Base-by-base conservation (phyloP, 176 grass and related monocot genomes). In the Juncus effusus region DNA sequence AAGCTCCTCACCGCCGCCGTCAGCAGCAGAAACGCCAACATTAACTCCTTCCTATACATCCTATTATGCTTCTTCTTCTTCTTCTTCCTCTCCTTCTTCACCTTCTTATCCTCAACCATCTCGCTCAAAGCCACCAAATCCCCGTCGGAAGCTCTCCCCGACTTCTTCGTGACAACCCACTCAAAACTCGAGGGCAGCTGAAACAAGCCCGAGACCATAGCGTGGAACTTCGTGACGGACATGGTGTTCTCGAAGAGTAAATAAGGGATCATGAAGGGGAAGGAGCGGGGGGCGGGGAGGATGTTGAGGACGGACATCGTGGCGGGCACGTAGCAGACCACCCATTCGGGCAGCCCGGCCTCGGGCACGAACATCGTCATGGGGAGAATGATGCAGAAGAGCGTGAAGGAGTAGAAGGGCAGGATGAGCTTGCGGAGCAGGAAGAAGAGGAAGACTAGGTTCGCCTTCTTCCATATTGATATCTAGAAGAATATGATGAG, bases 181-280 rank as follows among this genome's bases (percentile, higher is more conserved):
- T 84, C 81, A 2, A 78, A 84, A 45, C 75, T 64, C 54, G 75
- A 74, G 2, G 75, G 75, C 16, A 84, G 81, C 69, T 84, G 81
- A 57, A 84, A 84, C 6, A 84, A 69, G 10, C 81, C 81, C 1
- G 81, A 84, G 54, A 84, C 66, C 81, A 84, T 84, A 5, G 81
- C 81, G 14, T 84, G 76, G 61, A 84, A 84, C 49, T 84, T 84
- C n/a, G 81, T 84, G n/a, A 84, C 81, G 0, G 81, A 84, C 81
- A 84, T 84, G n/a, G 81, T 84, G 61, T 84, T 84, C 39, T 84
- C 81, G 7, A 84, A 84, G 4, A 84, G 69, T 10, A 84, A 75
- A 60, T 84, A 84, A 3, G 81, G 81, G 16, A 84, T 77, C 38
- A 79, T 84, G 38, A 84, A 84, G 3, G 81, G 81, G 51, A 84